Evolutionary conservation across 164 flowering plant species (phyloP).

Genomic region (Brasenia schreberi): DNA sequence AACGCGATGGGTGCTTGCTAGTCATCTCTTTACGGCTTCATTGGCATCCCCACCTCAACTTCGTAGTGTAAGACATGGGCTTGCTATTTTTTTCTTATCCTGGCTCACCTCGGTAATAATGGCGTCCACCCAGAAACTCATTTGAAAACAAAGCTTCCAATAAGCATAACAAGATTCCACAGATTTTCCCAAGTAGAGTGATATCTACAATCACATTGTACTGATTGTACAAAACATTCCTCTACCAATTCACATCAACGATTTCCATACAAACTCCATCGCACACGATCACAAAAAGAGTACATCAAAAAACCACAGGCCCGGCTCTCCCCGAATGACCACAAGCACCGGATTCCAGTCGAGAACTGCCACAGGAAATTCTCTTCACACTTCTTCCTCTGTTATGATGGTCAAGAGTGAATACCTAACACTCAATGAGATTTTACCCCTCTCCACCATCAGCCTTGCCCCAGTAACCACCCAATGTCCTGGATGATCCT

Average conservation of each 20-base stretch:
- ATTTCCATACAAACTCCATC: neutral
- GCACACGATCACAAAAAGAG: neutral
- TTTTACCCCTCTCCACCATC: slow-evolving; percentile 69
- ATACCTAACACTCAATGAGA: slow-evolving; percentile 68
- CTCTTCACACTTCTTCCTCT: slow-evolving; percentile 31
- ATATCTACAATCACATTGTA: neutral
- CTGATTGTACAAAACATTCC: neutral
- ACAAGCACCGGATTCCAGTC: no score
- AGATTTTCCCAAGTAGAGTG: neutral
- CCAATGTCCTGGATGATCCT: slow-evolving; percentile 95
- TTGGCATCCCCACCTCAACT: no score
- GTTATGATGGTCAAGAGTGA: slow-evolving; percentile 46
- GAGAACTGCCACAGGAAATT: neutral
- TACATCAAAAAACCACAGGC: neutral
- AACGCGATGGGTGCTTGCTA: no score
- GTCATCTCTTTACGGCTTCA: no score
- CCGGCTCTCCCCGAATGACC: neutral
- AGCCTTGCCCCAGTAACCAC: slow-evolving; percentile 91
- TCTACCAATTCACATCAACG: neutral
- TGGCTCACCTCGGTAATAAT: no score
- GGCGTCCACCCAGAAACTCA: neutral
- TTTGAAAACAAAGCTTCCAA: neutral
- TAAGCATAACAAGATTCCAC: neutral
- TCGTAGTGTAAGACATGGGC: no score
- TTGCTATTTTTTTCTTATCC: no score